phyloP scores from a whole-genome alignment of 192 early-diverging fungal species.

The Gonapodya prolifera region DNA sequence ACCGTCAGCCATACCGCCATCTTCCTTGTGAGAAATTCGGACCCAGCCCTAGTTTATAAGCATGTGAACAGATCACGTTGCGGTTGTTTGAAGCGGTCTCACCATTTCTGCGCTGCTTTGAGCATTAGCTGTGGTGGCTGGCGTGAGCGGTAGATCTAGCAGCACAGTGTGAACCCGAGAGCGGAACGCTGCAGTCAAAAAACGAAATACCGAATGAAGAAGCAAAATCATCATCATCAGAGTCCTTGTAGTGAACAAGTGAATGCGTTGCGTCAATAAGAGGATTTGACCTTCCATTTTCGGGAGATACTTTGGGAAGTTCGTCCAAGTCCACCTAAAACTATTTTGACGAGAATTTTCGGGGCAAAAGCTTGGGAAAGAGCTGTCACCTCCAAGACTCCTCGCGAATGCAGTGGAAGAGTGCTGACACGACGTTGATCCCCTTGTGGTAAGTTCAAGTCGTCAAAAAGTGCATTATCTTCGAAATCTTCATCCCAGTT shows the following conservation, averaged over 20 bases:
- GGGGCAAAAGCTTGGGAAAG: no score
- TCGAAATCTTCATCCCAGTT: neutral
- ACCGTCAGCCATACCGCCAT: constrained; percentile 24
- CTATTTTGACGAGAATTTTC: no score
- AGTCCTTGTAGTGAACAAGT: neutral
- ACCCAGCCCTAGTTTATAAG: no score
- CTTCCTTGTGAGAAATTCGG: neutral
- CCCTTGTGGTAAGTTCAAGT: neutral
- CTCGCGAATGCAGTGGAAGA: neutral
- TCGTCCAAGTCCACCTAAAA: no score
- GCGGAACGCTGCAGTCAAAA: neutral
- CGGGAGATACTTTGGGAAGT: no score
- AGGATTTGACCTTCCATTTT: no score
- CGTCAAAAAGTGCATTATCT: neutral
- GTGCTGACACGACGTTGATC: no score
- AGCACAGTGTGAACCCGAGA: neutral
- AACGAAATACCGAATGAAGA: neutral
- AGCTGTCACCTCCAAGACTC: neutral
- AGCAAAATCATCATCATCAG: neutral
- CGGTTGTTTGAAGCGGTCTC: no score
- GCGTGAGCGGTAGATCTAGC: neutral
- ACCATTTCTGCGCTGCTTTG: no score
- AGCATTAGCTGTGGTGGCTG: no score
- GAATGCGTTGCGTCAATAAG: neutral
- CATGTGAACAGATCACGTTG: no score